phyloP scores from a whole-genome alignment of 306 rosid species.

The Fragaria ananassa region DNA sequence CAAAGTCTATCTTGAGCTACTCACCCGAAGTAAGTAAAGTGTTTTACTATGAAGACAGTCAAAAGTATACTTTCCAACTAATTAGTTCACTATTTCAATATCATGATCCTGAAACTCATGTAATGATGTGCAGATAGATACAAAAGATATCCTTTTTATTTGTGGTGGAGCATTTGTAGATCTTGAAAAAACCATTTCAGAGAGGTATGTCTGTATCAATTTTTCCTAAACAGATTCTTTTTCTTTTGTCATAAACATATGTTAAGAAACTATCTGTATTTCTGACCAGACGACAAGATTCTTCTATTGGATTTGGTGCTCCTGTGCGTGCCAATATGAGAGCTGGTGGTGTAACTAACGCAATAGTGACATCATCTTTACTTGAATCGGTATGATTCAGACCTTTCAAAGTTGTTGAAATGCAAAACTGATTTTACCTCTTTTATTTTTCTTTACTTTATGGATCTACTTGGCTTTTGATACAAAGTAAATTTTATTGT shows the following conservation, averaged over 20 bases:
- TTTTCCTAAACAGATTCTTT: slow-evolving; percentile 7
- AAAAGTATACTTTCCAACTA: not conserved
- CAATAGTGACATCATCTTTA: slow-evolving; percentile 75
- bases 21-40: not conserved
- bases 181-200: slow-evolving; percentile 98
- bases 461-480: not conserved
- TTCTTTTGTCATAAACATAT: not conserved
- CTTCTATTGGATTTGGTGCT: slow-evolving; percentile 97
- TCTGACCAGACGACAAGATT: slow-evolving; percentile 80
- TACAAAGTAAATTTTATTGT: not conserved
- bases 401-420: slow-evolving; percentile 14
- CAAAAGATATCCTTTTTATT: slow-evolving; percentile 88
- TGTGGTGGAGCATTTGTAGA: slow-evolving; percentile 97
- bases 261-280: slow-evolving; percentile 20
- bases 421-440: slow-evolving; percentile 11
- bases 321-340: slow-evolving; percentile 96
- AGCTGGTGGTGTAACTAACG: slow-evolving; percentile 53
- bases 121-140: slow-evolving; percentile 67
- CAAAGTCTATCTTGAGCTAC: not conserved
- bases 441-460: not conserved
- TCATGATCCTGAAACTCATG: slow-evolving; percentile 2
- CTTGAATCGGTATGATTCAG: slow-evolving; percentile 68
- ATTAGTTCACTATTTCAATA: not conserved
- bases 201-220: slow-evolving; percentile 49
- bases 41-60: not conserved